Evolutionary conservation across 2,329 filamentous ascomycete genomes (phyloP).

Genomic region (Cladophialophora carrionii): DNA sequence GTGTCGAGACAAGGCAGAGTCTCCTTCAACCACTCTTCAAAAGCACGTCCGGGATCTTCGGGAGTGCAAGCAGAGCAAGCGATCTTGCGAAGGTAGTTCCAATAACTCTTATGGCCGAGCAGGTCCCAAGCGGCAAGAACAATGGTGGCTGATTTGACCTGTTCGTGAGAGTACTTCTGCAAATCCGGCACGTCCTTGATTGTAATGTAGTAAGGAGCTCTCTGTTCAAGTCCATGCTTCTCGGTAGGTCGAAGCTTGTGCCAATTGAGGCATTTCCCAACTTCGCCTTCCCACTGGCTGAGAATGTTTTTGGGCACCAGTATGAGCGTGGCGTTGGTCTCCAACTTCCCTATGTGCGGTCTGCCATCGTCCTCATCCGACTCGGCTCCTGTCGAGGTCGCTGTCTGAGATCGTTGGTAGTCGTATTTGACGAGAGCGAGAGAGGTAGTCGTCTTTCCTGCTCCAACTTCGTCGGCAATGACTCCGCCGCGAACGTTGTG

Average conservation of each 20-base stretch:
- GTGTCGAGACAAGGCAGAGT: constrained; percentile 46
- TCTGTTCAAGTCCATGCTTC: not conserved
- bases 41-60: constrained; percentile 51
- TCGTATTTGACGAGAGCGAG: constrained; percentile 58
- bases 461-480: constrained; percentile 66
- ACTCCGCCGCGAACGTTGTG: constrained; percentile 60
- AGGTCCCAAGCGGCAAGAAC: constrained; percentile 60
- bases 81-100: constrained; percentile 55
- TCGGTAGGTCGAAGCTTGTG: not conserved
- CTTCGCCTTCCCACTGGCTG: constrained; percentile 62
- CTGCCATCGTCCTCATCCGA: not conserved
- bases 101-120: constrained; percentile 54
- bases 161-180: constrained; percentile 46
- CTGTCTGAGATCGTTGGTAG: constrained; percentile 25
- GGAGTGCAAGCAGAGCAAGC: constrained; percentile 52
- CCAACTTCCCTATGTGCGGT: constrained; percentile 4
- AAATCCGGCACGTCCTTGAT: constrained; percentile 50
- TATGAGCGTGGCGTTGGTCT: constrained; percentile 61
- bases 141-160: constrained; percentile 57
- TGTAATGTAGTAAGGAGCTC: constrained; percentile 48
- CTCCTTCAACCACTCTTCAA: constrained; percentile 58
- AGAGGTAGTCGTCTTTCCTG: constrained; percentile 67
- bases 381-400: not conserved
- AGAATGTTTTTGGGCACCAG: constrained; percentile 60
- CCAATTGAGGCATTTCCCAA: constrained; percentile 48